Percentiles rank a stretch among this genome's conserved stretches.
Conservation (phyloP, 1,139 yeast genomes). For the Chernovozyma aurita region DNA sequence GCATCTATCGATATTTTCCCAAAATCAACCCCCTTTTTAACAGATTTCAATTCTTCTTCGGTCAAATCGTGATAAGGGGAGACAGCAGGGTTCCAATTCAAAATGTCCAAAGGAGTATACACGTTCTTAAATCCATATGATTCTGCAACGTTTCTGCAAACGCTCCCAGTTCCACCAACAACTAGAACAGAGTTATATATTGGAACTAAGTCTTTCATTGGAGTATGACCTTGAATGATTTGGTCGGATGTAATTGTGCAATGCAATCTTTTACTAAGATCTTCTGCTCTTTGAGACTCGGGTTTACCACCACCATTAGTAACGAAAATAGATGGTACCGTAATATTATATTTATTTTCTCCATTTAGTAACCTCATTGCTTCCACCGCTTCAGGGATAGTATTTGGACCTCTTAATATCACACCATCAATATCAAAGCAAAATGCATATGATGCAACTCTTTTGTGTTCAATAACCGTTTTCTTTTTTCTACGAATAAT, state of each 20-base stretch:
- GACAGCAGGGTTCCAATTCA: slow-evolving; percentile 84
- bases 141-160: slow-evolving; percentile 75
- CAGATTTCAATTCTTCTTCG: slow-evolving; percentile 58
- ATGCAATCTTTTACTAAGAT: slow-evolving; percentile 57
- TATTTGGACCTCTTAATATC: slow-evolving; percentile 71
- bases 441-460: slow-evolving; percentile 80
- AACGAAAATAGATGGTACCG: slow-evolving; percentile 81
- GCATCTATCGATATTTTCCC: slow-evolving; percentile 62
- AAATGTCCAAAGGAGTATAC: slow-evolving; percentile 71
- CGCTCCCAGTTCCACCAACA: slow-evolving; percentile 81
- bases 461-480: slow-evolving; percentile 55
- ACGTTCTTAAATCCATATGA: slow-evolving; percentile 74
- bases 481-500: slow-evolving; percentile 48
- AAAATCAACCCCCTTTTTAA: slow-evolving; percentile 56
- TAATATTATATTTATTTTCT: slow-evolving; percentile 70
- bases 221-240: slow-evolving; percentile 86
- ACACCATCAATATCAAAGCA: slow-evolving; percentile 89
- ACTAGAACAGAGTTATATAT: slow-evolving; percentile 69
- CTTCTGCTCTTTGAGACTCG: slow-evolving; percentile 66
- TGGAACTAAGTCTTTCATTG: slow-evolving; percentile 73
- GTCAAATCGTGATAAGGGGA: slow-evolving; percentile 74
- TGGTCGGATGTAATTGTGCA: slow-evolving; percentile 65
- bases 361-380: slow-evolving; percentile 72
- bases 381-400: slow-evolving; percentile 70
- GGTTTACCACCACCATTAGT: slow-evolving; percentile 90